A percentile compares a stretch with the other conserved stretches of the same genome.
These are phyloP conservation scores for Salvia rosmarinus DNA, from an alignment of 257 asterid species.

Conservation along the genomic window DNA sequence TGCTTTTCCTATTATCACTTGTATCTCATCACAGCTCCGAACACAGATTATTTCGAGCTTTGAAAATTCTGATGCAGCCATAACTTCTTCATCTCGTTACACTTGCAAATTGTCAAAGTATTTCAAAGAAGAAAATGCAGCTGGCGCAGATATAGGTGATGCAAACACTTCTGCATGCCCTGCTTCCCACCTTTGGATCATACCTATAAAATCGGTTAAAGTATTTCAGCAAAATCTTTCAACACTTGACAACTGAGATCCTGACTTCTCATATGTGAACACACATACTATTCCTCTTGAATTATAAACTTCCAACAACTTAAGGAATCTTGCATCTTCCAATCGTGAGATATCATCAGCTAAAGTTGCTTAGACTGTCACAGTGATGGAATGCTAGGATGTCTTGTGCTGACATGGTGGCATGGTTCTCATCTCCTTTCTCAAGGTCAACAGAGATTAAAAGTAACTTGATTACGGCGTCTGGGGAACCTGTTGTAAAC, in stretches of 20 bases:
- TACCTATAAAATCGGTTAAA: slow-evolving; percentile 24
- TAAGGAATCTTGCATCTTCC: slow-evolving; percentile 18
- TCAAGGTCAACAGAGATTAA: neutral
- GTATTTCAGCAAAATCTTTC: neutral
- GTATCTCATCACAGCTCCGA: slow-evolving; percentile 5
- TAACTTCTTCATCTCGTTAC: slow-evolving; percentile 29
- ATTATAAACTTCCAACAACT: neutral
- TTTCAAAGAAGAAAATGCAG: slow-evolving; percentile 24
- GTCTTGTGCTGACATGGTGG: neutral
- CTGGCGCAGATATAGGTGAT: slow-evolving; percentile 3
- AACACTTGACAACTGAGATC: slow-evolving; percentile 10
- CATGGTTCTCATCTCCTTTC: neutral
- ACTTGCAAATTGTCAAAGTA: neutral
- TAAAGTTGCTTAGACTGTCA: slow-evolving; percentile 25
- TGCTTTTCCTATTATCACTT: slow-evolving; percentile 23
- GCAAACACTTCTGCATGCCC: neutral
- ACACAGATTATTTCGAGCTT: slow-evolving; percentile 16
- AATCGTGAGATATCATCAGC: slow-evolving; percentile 22
- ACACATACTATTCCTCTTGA: slow-evolving; percentile 15
- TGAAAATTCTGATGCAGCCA: slow-evolving; percentile 20
- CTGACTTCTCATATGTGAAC: neutral
- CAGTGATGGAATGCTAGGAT: neutral
- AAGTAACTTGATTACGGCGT: neutral
- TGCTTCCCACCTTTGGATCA: slow-evolving; percentile 13
- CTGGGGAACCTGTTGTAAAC: neutral